Evolutionary conservation across 306 rosid genomes (phyloP), one percentile per base, ranked within the genome.

Genomic region (Hippophae tibetana): DNA sequence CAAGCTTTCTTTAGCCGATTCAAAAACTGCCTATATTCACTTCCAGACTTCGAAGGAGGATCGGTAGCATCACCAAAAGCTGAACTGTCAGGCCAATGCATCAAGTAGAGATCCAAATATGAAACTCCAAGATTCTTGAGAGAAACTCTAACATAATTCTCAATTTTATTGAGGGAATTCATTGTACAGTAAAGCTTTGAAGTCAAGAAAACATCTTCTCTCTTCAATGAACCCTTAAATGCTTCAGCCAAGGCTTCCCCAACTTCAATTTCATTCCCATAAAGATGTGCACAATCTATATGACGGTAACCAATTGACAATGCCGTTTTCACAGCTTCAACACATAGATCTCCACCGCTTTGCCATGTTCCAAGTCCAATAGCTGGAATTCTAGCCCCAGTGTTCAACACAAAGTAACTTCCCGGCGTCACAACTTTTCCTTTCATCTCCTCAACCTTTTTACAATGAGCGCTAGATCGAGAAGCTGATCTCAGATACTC

Each of bases 351-450:
- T 57, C 81, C 81, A 13, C 65, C 81, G 48, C 74, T 76, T 62
- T 76, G 81, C 81, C 81, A 76, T 58, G 81, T 76, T 64, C 81
- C 81, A n/a, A 76, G 77, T 42, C 81, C 81, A 72, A 76, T 72
- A 44, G 77, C 81, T 25, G 81, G 81, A 61, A 76, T 72, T 63
- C 27, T 67, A 27, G 72, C 74, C 58, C 81, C 77, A 6, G 74
- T 71, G 71, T 76, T 76, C 46, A 76, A 63, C 63, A 76, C 74
- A 55, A 71, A 72, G 74, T 71, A 55, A 42, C 11, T 71, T 27
- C 81, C 81, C 13, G 71, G 61, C 40, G 72, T 58, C 31, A 73
- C 81, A 47, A 65, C 38, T 54, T 71, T 76, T 14, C 74, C 81
- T 51, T 71, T 76, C 81, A 76, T 76, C 6, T 47, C 65, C 54